Base-by-base conservation (phyloP, 1,284 basidiomycete species). In the Melampsora larici-populina region DNA sequence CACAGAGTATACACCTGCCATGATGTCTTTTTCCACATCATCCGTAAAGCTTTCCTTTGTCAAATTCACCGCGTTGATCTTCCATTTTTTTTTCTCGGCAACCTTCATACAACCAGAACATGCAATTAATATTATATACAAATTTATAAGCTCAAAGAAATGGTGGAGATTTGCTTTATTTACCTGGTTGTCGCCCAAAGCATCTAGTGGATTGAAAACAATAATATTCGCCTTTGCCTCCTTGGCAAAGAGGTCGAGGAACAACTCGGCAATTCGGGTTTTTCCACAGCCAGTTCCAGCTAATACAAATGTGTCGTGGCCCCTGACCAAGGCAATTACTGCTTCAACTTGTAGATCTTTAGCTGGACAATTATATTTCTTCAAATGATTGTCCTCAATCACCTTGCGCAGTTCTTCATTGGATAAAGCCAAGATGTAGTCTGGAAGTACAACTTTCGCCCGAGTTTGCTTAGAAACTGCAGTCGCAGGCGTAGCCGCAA, bases 121-220 rank as follows among this genome's bases (percentile, higher is more conserved):
- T n/a, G n/a, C n/a, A n/a, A n/a, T n/a, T n/a, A n/a, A n/a, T n/a
- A n/a, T n/a, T n/a, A n/a, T n/a, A n/a, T n/a, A n/a, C n/a, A n/a
- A n/a, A n/a, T n/a, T n/a, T n/a, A n/a, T n/a, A 21, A 65, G 5
- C 8, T 7, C 21, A 33, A 36, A 11, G 15, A 15, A 15, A n/a
- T 15, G 15, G n/a, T 51, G n/a, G 15, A 15, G 49, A 51, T 15
- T 51, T 15, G n/a, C 15, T 51, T n/a, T 15, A n/a, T 51, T 15
- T 7, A 65, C 21, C 63, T 65, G 63, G 31, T 68, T 68, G 48
- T 68, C 66, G 9, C 36, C 66, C 8, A 68, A 46, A n/a, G 66
- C 36, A 68, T 68, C 40, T 9, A 68, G 66, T 15, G 66, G 66
- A 29, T 68, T 68, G 18, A 68, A 29, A 17, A 68, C 66, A 6